Percentiles rank a stretch among this genome's conserved stretches.
These are phyloP conservation scores for Zymoseptoria pseudotritici DNA, from an alignment of 2,329 filamentous ascomycete species.

Conservation along the genomic window DNA sequence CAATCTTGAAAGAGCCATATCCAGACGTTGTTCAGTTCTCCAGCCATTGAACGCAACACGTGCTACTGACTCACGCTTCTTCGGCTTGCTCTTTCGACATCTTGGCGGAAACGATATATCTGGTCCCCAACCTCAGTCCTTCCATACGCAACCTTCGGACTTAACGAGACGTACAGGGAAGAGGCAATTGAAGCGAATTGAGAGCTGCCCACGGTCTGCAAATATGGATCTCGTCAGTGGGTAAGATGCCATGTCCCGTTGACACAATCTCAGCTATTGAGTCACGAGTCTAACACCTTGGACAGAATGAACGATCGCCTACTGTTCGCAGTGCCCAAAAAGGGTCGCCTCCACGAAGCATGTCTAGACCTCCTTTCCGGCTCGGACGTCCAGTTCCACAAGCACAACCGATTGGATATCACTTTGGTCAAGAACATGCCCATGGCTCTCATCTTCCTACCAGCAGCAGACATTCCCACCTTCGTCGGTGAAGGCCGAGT, in stretches of 20 bases:
- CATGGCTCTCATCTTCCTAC: conserved; percentile 92
- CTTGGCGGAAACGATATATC: neutral
- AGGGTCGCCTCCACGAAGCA: conserved; percentile 85
- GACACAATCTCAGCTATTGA: conserved; percentile 1
- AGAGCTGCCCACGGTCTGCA: neutral
- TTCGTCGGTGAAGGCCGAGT: conserved; percentile 94
- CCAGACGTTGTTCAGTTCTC: neutral
- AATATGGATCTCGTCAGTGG: conserved; percentile 31
- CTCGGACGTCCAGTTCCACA: conserved; percentile 91
- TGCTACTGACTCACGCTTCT: neutral
- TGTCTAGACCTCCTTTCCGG: conserved; percentile 86
- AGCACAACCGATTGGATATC: conserved; percentile 92
- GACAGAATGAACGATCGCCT: conserved; percentile 81
- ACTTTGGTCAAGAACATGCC: conserved; percentile 95
- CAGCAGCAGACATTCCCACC: conserved; percentile 92
- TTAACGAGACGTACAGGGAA: neutral
- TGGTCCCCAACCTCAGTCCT: neutral
- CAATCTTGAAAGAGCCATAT: neutral
- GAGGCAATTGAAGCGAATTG: neutral
- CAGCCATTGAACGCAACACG: neutral
- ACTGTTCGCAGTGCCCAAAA: conserved; percentile 97
- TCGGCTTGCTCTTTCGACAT: neutral
- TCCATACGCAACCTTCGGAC: neutral
- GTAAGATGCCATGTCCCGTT: conserved; percentile 17
- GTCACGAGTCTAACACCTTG: conserved; percentile 25